Evolutionary conservation across 1,139 yeast genomes (phyloP).

Genomic region (Debaryomyces singareniensis): DNA sequence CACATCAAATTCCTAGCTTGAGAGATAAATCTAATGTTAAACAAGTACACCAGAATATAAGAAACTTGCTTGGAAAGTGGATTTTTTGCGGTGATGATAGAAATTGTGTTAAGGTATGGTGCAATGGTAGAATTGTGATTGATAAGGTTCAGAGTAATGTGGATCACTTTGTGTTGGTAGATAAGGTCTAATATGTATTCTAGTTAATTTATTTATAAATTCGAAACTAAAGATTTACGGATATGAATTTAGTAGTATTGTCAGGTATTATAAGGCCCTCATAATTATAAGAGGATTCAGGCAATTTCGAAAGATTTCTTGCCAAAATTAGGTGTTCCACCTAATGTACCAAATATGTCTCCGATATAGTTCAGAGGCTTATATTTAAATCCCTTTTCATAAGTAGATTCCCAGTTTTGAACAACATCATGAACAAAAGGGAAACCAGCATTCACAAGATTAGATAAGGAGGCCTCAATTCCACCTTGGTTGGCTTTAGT

Average conservation of each 20-base stretch:
- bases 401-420: slow-evolving; percentile 44
- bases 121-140: slow-evolving; percentile 61
- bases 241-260: too few species aligned
- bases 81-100: slow-evolving; percentile 93
- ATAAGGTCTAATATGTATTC: neutral
- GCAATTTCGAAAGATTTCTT: slow-evolving; percentile 14
- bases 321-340: slow-evolving; percentile 27
- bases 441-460: slow-evolving; percentile 49
- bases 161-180: neutral
- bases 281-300: slow-evolving; percentile 5
- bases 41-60: slow-evolving; percentile 20
- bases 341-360: slow-evolving; percentile 51
- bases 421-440: slow-evolving; percentile 52
- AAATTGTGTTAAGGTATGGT: slow-evolving; percentile 76
- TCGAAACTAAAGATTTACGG: too few species aligned
- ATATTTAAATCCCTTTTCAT: slow-evolving; percentile 28
- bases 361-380: slow-evolving; percentile 52
- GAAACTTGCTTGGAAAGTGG: slow-evolving; percentile 77
- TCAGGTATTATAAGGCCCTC: too few species aligned
- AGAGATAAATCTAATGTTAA: slow-evolving; percentile 4
- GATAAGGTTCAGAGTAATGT: slow-evolving; percentile 19
- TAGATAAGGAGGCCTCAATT: slow-evolving; percentile 39
- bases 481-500: slow-evolving; percentile 49
- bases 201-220: neutral
- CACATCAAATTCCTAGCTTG: slow-evolving; percentile 47